A percentile compares a stretch with the other conserved stretches of the same genome.
These are phyloP conservation scores for Cyclotella cryptica DNA, from an alignment of 108 stramenopile species.

Conservation along the genomic window DNA sequence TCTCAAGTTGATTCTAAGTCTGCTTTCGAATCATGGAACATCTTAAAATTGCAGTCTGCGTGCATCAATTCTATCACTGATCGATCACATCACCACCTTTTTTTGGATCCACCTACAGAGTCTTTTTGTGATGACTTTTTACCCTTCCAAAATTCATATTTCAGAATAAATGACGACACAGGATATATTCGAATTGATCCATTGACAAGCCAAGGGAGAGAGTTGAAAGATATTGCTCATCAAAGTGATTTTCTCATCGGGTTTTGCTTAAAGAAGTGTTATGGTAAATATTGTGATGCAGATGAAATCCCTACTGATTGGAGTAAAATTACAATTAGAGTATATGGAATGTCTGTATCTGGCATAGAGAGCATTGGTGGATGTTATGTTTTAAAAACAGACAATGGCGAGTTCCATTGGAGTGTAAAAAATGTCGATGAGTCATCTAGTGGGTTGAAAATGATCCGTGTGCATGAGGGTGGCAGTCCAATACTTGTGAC, in stretches of 20 bases:
- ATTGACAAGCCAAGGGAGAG: neutral
- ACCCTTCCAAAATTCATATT: constrained; percentile 26
- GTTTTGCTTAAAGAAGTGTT: constrained; percentile 29
- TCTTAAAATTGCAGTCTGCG: constrained; percentile 5
- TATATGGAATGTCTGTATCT: constrained; percentile 31
- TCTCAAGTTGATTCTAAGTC: neutral
- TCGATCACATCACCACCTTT: neutral
- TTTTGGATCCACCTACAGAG: constrained; percentile 22
- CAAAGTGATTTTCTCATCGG: constrained; percentile 10
- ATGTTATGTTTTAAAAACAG: constrained; percentile 27
- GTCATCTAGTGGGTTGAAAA: neutral
- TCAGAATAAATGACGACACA: constrained; percentile 1
- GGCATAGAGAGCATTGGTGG: constrained; percentile 27
- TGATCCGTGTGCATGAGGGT: neutral
- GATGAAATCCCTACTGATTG: constrained; percentile 13
- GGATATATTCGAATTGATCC: neutral
- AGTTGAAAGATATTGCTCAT: neutral
- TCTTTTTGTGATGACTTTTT: constrained; percentile 27
- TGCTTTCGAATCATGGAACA: neutral
- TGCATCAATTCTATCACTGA: constrained; percentile 16
- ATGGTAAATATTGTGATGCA: constrained; percentile 5
- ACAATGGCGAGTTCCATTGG: constrained; percentile 19
- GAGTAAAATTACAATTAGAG: constrained; percentile 18
- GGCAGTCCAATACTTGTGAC: constrained; percentile 1
- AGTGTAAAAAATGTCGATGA: neutral